Evolutionary conservation across 164 flowering plant species (phyloP).

Genomic region (Berberis vulgaris): DNA sequence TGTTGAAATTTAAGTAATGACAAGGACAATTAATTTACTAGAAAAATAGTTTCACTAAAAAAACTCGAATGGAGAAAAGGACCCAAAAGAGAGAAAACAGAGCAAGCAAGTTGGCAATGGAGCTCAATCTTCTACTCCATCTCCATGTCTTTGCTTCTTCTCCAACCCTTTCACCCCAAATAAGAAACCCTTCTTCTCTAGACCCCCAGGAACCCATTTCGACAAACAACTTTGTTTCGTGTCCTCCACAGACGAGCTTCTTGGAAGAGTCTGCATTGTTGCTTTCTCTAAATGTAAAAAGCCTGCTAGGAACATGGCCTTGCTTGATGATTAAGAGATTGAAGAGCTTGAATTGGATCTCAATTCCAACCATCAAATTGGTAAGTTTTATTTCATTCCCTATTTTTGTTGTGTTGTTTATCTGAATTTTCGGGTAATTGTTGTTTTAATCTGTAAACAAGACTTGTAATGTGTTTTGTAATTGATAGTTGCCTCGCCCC

Average conservation of each 20-base stretch:
- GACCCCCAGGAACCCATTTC: constrained; percentile 7
- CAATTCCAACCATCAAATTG: constrained; percentile 71
- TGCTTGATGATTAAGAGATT: constrained; percentile 84
- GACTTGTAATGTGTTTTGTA: no score
- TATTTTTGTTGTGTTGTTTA: not conserved
- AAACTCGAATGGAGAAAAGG: not conserved
- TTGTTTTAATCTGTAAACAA: not conserved
- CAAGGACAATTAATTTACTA: no score
- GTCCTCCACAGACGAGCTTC: constrained; percentile 9
- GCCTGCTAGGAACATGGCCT: constrained; percentile 67
- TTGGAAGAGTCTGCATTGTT: constrained; percentile 22
- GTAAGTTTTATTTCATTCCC: constrained; percentile 19
- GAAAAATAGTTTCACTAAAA: not conserved
- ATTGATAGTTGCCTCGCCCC: no score
- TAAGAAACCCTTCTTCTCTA: constrained; percentile 5
- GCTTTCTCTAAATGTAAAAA: constrained; percentile 66
- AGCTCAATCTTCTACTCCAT: constrained; percentile 19
- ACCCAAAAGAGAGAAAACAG: not conserved
- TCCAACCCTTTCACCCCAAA: not conserved
- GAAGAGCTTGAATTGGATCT: constrained; percentile 45
- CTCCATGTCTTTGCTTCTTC: not conserved
- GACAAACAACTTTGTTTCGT: constrained; percentile 10
- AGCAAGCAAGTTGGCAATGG: constrained; percentile 19
- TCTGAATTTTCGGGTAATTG: not conserved
- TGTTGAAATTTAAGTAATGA: no score